These are phyloP conservation scores for Backusella psychrophila DNA, from an alignment of 192 early-diverging fungal species.

Conservation along the genomic window DNA sequence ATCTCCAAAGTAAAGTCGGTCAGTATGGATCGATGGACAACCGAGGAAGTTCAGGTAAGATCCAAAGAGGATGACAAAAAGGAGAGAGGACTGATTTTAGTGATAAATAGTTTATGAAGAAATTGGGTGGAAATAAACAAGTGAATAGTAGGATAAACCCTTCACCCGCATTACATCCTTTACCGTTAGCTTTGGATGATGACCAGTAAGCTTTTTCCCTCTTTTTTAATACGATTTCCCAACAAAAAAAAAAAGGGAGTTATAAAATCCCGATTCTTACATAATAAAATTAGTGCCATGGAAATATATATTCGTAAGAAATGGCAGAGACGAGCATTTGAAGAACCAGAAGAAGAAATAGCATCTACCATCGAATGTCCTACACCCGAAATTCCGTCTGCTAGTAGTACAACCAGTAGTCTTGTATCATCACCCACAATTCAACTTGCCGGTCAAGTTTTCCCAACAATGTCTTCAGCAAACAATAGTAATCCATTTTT, in stretches of 20 bases:
- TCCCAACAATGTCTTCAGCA: background rate
- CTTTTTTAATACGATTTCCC: too few relatives aligned
- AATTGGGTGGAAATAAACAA: constrained; percentile 59
- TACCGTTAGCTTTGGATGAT: constrained; percentile 59
- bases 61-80: background rate
- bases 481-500: background rate
- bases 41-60: constrained; percentile 74
- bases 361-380: background rate
- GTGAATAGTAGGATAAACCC: constrained; percentile 73
- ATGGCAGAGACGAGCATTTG: constrained; percentile 68
- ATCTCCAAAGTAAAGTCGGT: constrained; percentile 92
- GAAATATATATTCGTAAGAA: constrained; percentile 90
- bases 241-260: background rate
- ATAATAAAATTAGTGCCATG: constrained; percentile 59
- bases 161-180: constrained; percentile 60
- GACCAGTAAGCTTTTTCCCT: constrained; percentile 38
- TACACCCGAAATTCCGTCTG: background rate
- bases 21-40: constrained; percentile 86
- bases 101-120: constrained; percentile 41
- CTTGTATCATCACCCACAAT: background rate
- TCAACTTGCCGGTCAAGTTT: constrained; percentile 10
- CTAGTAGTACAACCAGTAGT: constrained; percentile 1
- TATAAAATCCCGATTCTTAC: background rate
- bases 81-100: background rate
- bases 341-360: constrained; percentile 6